A percentile compares a stretch with the other conserved stretches of the same genome.
Evolutionary conservation across 257 asterid genomes (phyloP).

Genomic region (Solanum chilense): DNA sequence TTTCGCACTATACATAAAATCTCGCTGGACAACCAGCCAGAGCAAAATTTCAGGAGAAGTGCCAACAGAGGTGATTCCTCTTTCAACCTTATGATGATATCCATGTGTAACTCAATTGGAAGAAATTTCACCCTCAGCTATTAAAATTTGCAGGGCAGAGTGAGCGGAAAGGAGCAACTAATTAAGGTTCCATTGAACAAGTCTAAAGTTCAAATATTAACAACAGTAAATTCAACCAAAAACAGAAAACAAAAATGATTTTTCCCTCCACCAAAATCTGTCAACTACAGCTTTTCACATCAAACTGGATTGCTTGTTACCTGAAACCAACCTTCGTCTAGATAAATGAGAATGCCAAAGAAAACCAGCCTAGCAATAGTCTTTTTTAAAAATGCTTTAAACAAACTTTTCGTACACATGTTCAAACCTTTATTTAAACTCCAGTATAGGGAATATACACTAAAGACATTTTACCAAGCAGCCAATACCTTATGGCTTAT

Average conservation of each 20-base stretch:
- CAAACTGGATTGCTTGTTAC: background rate
- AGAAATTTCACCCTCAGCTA: background rate
- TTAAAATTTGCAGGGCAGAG: background rate
- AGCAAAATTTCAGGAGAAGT: background rate
- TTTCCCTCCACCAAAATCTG: background rate
- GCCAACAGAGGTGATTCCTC: background rate
- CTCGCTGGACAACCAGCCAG: background rate
- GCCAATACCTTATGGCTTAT: background rate
- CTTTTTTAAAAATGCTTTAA: background rate
- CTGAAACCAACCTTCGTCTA: background rate
- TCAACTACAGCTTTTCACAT: background rate
- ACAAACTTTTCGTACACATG: background rate
- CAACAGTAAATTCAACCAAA: background rate
- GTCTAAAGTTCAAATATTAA: background rate
- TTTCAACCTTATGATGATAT: background rate
- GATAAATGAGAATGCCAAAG: background rate
- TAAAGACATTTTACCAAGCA: background rate
- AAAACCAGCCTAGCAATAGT: background rate
- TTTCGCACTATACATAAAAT: background rate
- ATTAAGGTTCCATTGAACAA: background rate
- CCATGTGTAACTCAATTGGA: background rate
- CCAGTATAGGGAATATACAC: background rate
- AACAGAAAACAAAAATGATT: background rate
- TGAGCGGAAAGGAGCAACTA: background rate
- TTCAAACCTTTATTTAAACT: background rate